phyloP scores from a whole-genome alignment of 208 protist species.

The Crithidia sp. region DNA sequence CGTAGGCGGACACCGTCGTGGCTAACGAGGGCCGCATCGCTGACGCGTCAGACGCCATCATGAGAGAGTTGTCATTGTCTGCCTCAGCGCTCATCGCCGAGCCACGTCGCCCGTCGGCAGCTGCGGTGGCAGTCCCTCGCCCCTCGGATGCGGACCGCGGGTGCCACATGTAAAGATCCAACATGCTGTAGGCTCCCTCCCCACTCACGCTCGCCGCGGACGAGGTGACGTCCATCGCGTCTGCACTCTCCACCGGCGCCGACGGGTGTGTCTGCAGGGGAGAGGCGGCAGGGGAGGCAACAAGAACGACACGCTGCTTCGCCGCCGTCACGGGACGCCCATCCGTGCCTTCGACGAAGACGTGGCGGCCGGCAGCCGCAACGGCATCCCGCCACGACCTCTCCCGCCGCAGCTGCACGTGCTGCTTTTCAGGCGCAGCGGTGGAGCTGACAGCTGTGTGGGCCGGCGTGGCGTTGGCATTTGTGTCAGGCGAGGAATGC shows the following conservation, averaged over 20 bases:
- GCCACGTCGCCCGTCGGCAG: not conserved
- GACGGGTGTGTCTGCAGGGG: slow-evolving; percentile 4
- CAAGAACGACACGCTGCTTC: slow-evolving; percentile 3
- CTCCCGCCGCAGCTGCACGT: not conserved
- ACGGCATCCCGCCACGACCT: slow-evolving; percentile 17
- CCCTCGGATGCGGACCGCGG: not conserved
- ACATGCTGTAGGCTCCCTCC: not conserved
- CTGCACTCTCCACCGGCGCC: not conserved
- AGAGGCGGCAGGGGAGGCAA: not conserved
- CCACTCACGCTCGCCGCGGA: no score
- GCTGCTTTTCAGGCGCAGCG: not conserved
- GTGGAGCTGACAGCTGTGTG: no score
- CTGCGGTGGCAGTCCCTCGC: not conserved
- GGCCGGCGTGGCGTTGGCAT: no score
- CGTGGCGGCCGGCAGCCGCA: not conserved
- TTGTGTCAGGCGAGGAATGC: no score
- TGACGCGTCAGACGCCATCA: slow-evolving; percentile 14
- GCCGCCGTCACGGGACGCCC: slow-evolving; percentile 21
- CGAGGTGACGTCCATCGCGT: no score
- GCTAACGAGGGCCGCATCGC: slow-evolving; percentile 4
- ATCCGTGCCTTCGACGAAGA: slow-evolving; percentile 25
- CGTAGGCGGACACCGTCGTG: slow-evolving; percentile 2
- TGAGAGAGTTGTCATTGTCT: slow-evolving; percentile 4
- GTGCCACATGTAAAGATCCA: slow-evolving; percentile 24
- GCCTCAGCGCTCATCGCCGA: not conserved